Conservation (phyloP, 345 rosid species). For the rapeseed (Brassica napus) region DNA sequence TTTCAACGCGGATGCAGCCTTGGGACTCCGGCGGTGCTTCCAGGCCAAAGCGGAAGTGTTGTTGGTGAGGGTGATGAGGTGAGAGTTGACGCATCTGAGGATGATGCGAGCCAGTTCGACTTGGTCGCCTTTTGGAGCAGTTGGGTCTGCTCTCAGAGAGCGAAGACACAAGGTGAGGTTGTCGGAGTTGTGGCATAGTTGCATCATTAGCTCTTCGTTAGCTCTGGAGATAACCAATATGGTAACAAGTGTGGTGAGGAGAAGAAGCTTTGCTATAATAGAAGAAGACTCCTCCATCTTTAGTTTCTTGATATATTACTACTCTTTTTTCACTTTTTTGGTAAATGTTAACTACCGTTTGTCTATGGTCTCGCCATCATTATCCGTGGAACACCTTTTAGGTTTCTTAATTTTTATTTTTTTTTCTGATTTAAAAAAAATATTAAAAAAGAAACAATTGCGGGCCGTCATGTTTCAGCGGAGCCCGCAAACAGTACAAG, state of each 20-base stretch:
- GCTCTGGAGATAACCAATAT: conserved; percentile 12
- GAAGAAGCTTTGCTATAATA: conserved; percentile 7
- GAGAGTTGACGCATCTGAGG: conserved; percentile 25
- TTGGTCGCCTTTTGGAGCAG: conserved; percentile 9
- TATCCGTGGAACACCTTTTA: no score
- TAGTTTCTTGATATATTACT: background rate
- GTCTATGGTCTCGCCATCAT: background rate
- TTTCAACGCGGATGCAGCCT: conserved; percentile 8
- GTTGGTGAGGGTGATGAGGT: conserved; percentile 30
- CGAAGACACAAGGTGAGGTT: conserved; percentile 34
- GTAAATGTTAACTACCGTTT: background rate
- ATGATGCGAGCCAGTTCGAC: conserved; percentile 34
- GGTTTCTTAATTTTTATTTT: no score
- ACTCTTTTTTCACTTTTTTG: background rate
- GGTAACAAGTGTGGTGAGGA: conserved; percentile 12
- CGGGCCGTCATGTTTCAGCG: no score
- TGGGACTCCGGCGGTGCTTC: background rate
- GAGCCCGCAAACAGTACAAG: no score
- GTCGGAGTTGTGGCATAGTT: conserved; percentile 36
- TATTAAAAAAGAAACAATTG: no score
- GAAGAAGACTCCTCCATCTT: conserved; percentile 7
- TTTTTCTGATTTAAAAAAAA: no score
- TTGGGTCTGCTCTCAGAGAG: conserved; percentile 24
- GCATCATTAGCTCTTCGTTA: conserved; percentile 33
- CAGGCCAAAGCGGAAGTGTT: conserved; percentile 15